A percentile compares a stretch with the other conserved stretches of the same genome.
These are phyloP conservation scores for Serendipita sp. DNA, from an alignment of 768 basidiomycete genomes.

Conservation along the genomic window DNA sequence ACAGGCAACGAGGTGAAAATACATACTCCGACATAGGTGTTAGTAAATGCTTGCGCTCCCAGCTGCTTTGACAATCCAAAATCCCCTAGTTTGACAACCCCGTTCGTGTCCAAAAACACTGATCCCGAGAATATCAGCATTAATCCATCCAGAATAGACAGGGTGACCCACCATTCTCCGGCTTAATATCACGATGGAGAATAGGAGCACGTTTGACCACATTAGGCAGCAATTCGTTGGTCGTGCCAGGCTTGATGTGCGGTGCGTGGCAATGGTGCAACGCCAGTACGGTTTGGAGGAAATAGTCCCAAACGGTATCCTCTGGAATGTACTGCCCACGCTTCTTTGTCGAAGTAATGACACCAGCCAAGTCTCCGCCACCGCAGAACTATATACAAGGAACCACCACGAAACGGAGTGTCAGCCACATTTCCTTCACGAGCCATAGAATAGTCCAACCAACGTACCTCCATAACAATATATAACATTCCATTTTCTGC, in stretches of 20 bases:
- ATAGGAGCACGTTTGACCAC: constrained; percentile 24
- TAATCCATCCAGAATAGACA: not conserved
- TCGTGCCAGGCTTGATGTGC: constrained; percentile 4
- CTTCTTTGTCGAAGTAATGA: constrained; percentile 68
- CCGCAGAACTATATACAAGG: constrained; percentile 51
- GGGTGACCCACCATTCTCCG: constrained; percentile 71
- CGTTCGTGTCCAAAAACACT: constrained; percentile 82
- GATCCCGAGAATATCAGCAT: not conserved
- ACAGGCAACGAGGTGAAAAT: not conserved
- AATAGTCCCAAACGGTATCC: constrained; percentile 90
- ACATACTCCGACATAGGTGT: constrained; percentile 91
- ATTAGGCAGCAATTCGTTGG: not conserved
- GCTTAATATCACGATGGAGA: constrained; percentile 89
- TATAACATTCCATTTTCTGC: constrained; percentile 81
- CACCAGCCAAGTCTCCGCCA: constrained; percentile 77
- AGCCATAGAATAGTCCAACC: not conserved
- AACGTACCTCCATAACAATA: constrained; percentile 76
- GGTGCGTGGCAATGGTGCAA: constrained; percentile 69
- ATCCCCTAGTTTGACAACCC: constrained; percentile 89
- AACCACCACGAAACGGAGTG: not conserved
- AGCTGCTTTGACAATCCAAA: constrained; percentile 93
- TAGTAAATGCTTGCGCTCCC: constrained; percentile 73
- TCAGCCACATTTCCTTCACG: not conserved
- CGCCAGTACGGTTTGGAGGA: constrained; percentile 82
- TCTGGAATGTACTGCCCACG: constrained; percentile 64